Base-by-base conservation (phyloP, 1,284 basidiomycete genomes). In the Phenoliferia sp. region DNA sequence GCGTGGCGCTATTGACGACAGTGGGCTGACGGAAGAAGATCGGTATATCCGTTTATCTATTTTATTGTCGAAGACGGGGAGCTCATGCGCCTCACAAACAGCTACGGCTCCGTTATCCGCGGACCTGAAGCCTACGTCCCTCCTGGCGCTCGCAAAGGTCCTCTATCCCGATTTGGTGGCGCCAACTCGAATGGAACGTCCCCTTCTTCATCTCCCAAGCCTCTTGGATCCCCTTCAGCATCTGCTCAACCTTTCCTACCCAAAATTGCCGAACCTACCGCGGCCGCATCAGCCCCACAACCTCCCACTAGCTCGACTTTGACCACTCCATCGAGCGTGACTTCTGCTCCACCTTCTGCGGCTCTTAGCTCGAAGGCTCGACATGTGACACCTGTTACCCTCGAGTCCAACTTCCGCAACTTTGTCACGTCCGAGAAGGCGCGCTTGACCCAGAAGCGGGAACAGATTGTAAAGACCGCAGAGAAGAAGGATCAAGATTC, bases 401-500 rank as follows among this genome's bases (percentile, higher is more conserved):
- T 68, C 61, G 58, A 61, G 44, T 44, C 52, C 31, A 64, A 55
- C 32, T 64, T 94, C 85, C 86, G 90, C 68, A 87, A 91, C 75
- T 96, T 95, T 75, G 92, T 96, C 50, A 88, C 89, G 9, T 88
- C 85, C 73, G 94, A 97, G 82, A 90, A 89, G 77, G 89, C 94
- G 76, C 85, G 90, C 64, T 81, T 94, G 64, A 88, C 90, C 59
- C 89, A 92, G 81, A 95, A 93, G 84, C 88, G 90, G 29, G 58
- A 69, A 32, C 62, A 59, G 12, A 33, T 63, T 17, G 57, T 55
- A 19, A 67, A 69, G 80, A 90, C 93, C 76, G 82, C 95, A 60
- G 86, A 88, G 66, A 95, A 94, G 84, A 90, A 85, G 77, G 95
- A 97, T 79, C 92, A 93, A 87, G 91, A 94, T 78, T 92, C 90